Percentiles rank a stretch among this genome's conserved stretches.
Conservation (phyloP, 495 filamentous ascomycete species). For the Amniculicola lignicola region DNA sequence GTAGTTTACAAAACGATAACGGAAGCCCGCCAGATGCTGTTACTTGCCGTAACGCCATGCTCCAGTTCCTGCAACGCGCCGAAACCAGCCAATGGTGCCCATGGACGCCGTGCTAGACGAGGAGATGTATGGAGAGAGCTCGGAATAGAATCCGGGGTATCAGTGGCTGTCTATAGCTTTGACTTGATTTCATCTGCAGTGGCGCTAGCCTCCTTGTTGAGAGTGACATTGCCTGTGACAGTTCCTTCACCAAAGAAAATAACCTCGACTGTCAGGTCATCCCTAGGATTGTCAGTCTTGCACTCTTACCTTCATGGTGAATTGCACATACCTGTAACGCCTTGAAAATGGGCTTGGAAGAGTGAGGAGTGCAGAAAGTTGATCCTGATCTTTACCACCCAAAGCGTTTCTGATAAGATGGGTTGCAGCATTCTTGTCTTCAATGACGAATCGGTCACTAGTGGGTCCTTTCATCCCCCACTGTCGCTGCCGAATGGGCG, state of each 20-base stretch:
- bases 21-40: no score
- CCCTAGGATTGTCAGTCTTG: slow-evolving; percentile 49
- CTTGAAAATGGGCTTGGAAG: slow-evolving; percentile 87
- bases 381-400: slow-evolving; percentile 88
- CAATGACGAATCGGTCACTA: slow-evolving; percentile 79
- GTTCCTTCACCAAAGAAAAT: slow-evolving; percentile 93
- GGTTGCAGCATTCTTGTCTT: slow-evolving; percentile 95
- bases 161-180: slow-evolving; percentile 5
- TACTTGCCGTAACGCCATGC: no score
- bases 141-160: neutral
- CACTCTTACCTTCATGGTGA: no score
- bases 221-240: slow-evolving; percentile 66
- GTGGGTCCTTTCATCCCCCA: slow-evolving; percentile 63
- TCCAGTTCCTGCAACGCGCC: no score
- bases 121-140: neutral
- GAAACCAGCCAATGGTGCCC: no score
- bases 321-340: slow-evolving; percentile 79
- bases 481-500: slow-evolving; percentile 80
- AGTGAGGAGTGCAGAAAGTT: slow-evolving; percentile 89
- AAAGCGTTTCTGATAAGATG: slow-evolving; percentile 95
- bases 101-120: neutral
- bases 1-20: no score
- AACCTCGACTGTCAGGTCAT: slow-evolving; percentile 96
- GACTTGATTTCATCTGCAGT: slow-evolving; percentile 49
- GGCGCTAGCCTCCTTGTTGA: slow-evolving; percentile 85